Percentiles rank a stretch among this genome's conserved stretches.
These are phyloP conservation scores for Phellinidium pouzarii DNA, from an alignment of 1,284 basidiomycete species.

Conservation along the genomic window DNA sequence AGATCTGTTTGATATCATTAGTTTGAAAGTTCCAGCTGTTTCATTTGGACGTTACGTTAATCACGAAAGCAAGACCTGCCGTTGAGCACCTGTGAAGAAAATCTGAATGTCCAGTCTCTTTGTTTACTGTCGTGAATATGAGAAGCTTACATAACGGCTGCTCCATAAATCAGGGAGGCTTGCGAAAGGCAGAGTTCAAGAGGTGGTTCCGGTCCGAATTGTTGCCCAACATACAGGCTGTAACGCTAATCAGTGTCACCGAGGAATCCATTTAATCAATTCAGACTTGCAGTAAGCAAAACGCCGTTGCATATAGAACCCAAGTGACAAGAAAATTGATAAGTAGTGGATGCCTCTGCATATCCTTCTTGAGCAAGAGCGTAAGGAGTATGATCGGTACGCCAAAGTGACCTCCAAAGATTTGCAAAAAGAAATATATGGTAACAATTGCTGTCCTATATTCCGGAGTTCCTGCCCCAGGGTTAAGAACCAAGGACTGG, in stretches of 20 bases:
- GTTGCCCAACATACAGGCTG: constrained; percentile 13
- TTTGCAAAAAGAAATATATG: constrained; percentile 9
- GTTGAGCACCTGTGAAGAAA: constrained; percentile 6
- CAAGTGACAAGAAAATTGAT: constrained; percentile 10
- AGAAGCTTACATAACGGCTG: constrained; percentile 9
- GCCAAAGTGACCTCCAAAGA: constrained; percentile 8
- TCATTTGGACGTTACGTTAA: constrained; percentile 4
- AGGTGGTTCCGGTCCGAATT: constrained; percentile 15
- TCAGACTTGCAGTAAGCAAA: constrained; percentile 4
- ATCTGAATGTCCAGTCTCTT: neutral
- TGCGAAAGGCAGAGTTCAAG: constrained; percentile 4
- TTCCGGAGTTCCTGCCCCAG: neutral
- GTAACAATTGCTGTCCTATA: neutral
- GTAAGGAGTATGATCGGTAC: constrained; percentile 4
- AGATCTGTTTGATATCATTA: neutral
- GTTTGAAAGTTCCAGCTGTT: neutral
- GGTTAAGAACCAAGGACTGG: neutral
- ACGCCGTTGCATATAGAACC: constrained; percentile 5
- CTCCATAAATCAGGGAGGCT: constrained; percentile 15
- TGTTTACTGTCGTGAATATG: neutral
- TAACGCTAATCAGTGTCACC: neutral
- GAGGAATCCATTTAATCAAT: neutral
- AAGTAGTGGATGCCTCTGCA: constrained; percentile 5
- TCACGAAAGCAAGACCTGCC: constrained; percentile 11
- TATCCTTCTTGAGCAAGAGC: neutral